Conservation (phyloP, 805 yeast species). For the Saccharomycopsis sp. region DNA sequence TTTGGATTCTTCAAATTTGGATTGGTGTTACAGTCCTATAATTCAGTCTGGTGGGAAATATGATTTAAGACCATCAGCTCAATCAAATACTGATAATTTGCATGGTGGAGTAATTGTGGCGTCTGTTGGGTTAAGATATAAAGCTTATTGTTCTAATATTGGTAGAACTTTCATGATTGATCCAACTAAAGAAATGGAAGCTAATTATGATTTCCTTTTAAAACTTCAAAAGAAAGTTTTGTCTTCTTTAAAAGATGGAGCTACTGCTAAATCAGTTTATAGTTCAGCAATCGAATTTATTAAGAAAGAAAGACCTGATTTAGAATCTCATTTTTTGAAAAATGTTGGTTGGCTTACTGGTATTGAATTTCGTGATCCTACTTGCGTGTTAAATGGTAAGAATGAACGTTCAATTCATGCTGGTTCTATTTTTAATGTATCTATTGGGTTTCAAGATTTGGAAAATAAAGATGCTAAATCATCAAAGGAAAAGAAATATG, state of each 20-base stretch:
- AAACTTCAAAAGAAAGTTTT: slow-evolving; percentile 63
- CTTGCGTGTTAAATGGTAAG: slow-evolving; percentile 64
- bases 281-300: slow-evolving; percentile 54
- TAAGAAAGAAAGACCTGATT: slow-evolving; percentile 55
- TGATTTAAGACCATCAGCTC: slow-evolving; percentile 78
- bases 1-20: slow-evolving; percentile 69
- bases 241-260: slow-evolving; percentile 58
- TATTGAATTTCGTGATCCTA: slow-evolving; percentile 78
- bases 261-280: slow-evolving; percentile 60
- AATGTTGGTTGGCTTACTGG: slow-evolving; percentile 88
- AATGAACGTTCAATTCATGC: slow-evolving; percentile 60
- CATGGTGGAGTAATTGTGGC: slow-evolving; percentile 77
- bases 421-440: slow-evolving; percentile 69
- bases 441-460: slow-evolving; percentile 70
- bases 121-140: slow-evolving; percentile 80
- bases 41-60: slow-evolving; percentile 82
- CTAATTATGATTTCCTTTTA: slow-evolving; percentile 70
- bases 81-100: slow-evolving; percentile 57
- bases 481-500: slow-evolving; percentile 51
- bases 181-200: slow-evolving; percentile 73
- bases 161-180: slow-evolving; percentile 86
- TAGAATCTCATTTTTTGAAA: slow-evolving; percentile 59
- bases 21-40: slow-evolving; percentile 92
- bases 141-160: slow-evolving; percentile 80
- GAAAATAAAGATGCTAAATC: slow-evolving; percentile 39